phyloP scores from a whole-genome alignment of 768 basidiomycete genomes.

The Mycena galopus region DNA sequence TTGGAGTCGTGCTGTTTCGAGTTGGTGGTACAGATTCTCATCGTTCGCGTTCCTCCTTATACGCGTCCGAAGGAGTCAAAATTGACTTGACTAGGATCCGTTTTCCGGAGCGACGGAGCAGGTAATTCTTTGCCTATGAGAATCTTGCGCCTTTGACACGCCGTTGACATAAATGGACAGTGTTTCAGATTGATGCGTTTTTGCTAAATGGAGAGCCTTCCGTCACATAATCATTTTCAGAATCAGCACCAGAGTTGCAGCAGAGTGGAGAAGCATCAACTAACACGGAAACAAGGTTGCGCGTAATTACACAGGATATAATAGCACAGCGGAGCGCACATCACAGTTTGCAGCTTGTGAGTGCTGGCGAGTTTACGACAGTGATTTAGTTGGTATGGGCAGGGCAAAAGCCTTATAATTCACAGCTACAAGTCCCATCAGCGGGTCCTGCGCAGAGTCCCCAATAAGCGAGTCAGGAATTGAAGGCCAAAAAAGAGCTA shows the following conservation, averaged over 20 bases:
- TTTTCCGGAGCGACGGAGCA: not conserved
- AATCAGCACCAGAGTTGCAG: not conserved
- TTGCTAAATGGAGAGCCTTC: not conserved
- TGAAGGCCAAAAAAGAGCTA: not conserved
- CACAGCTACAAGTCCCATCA: not conserved
- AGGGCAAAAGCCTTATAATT: no score
- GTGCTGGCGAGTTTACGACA: not conserved
- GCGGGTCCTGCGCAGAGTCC: not conserved
- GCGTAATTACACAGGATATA: no score
- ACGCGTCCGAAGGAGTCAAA: not conserved
- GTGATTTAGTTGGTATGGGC: not conserved
- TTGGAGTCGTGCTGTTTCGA: not conserved
- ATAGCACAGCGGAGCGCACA: no score
- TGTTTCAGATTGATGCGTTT: not conserved
- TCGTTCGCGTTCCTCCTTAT: not conserved
- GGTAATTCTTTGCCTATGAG: not conserved
- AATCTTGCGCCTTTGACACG: not conserved
- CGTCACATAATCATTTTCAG: not conserved
- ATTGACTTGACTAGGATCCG: not conserved
- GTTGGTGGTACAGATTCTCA: not conserved
- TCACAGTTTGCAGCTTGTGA: not conserved
- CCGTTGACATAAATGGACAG: not conserved
- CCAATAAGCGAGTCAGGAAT: not conserved
- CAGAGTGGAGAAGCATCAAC: not conserved
- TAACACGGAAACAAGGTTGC: not conserved